Evolutionary conservation across 495 filamentous ascomycete species (phyloP).

Genomic region (Polyplosphaeria fusca): DNA sequence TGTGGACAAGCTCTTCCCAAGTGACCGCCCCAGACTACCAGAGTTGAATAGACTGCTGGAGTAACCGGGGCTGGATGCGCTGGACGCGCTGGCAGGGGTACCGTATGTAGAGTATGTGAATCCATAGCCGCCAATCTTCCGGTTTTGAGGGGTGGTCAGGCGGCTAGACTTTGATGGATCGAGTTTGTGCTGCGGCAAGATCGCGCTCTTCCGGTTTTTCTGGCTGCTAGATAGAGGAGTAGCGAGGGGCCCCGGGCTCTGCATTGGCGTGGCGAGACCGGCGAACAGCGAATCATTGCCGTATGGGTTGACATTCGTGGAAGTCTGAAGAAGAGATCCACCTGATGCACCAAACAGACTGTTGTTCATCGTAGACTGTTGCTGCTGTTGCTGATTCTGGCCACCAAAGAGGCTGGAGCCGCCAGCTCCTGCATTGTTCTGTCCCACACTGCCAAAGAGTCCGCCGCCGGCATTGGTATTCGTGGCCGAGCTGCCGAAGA

Average conservation of each 20-base stretch:
- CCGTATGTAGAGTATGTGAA: slow-evolving; percentile 89
- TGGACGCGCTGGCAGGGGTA: slow-evolving; percentile 68
- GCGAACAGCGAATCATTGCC: slow-evolving; percentile 78
- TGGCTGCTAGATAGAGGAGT: slow-evolving; percentile 74
- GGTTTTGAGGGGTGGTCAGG: slow-evolving; percentile 71
- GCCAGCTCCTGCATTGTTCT: slow-evolving; percentile 27
- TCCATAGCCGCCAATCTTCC: slow-evolving; percentile 67
- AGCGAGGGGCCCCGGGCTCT: slow-evolving; percentile 76
- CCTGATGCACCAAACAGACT: slow-evolving; percentile 60
- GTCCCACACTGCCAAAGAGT: slow-evolving; percentile 36
- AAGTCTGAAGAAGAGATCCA: slow-evolving; percentile 58
- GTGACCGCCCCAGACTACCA: slow-evolving; percentile 54
- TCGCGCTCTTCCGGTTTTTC: slow-evolving; percentile 70
- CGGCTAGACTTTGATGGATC: slow-evolving; percentile 75
- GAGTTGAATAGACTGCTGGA: slow-evolving; percentile 63
- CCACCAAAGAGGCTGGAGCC: slow-evolving; percentile 36
- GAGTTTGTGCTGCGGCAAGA: slow-evolving; percentile 83
- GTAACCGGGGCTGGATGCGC: slow-evolving; percentile 62
- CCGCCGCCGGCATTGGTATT: slow-evolving; percentile 42
- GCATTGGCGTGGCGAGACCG: slow-evolving; percentile 59
- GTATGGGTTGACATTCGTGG: slow-evolving; percentile 77
- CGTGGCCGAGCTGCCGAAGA: slow-evolving; percentile 32
- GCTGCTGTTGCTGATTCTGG: slow-evolving; percentile 39
- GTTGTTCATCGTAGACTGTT: slow-evolving; percentile 23
- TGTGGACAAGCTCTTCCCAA: slow-evolving; percentile 63